Evolutionary conservation across 2,329 filamentous ascomycete genomes (phyloP).

Genomic region (Blastomyces gilchristii): DNA sequence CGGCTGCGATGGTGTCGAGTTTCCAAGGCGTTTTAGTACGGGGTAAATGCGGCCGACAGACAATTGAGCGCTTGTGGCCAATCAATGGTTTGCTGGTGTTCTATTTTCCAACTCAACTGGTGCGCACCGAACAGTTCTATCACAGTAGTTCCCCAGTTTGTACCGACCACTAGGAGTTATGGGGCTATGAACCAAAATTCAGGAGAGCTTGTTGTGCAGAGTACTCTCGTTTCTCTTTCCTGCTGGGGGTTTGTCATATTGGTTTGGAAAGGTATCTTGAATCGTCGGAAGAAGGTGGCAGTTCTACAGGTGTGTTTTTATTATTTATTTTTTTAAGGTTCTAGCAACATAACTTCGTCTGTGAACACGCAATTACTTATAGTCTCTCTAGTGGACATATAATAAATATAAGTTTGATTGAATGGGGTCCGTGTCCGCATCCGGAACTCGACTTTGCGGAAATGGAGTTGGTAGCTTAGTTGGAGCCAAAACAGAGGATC

Average conservation of each 20-base stretch:
- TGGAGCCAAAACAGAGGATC: background rate
- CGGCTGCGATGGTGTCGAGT: background rate
- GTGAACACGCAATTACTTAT: background rate
- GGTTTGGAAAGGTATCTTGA: too few species aligned
- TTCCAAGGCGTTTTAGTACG: background rate
- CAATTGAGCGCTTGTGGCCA: background rate
- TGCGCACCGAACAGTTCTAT: background rate
- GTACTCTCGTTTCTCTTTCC: background rate
- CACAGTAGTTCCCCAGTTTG: background rate
- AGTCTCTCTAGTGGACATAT: background rate
- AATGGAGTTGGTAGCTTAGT: background rate
- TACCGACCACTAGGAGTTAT: background rate
- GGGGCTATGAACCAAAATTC: background rate
- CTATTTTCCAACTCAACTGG: background rate
- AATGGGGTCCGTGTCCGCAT: background rate
- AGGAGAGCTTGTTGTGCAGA: background rate
- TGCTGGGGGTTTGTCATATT: too few species aligned
- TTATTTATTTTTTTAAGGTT: background rate
- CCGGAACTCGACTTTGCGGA: background rate
- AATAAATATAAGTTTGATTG: background rate
- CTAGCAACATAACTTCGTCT: background rate
- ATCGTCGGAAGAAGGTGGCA: too few species aligned
- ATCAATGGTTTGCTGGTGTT: background rate
- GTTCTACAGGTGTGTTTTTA: too few species aligned
- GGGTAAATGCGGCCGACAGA: background rate